Evolutionary conservation across 306 rosid species (phyloP).

Genomic region (Parietaria judaica): DNA sequence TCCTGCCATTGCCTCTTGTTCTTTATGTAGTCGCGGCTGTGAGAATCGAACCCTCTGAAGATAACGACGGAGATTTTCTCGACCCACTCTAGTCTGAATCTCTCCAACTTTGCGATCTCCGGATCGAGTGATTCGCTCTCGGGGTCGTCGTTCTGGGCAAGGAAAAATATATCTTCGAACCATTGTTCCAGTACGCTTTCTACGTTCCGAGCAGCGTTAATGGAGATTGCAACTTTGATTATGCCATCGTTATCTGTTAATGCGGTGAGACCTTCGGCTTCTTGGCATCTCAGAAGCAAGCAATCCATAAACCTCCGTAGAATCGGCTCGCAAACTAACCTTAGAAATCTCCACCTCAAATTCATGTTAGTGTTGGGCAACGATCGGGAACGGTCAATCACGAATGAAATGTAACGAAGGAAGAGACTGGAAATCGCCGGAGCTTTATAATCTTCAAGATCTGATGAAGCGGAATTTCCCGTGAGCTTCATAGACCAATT

Average conservation of each 20-base stretch:
- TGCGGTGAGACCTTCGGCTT: slow-evolving; percentile 96
- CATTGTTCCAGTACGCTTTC: slow-evolving; percentile 73
- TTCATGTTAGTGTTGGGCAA: slow-evolving; percentile 36
- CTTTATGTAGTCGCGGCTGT: slow-evolving; percentile 61
- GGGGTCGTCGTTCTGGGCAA: slow-evolving; percentile 27
- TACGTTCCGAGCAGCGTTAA: slow-evolving; percentile 69
- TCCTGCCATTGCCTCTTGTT: slow-evolving; percentile 89
- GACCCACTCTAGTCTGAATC: slow-evolving; percentile 64
- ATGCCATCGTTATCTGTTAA: slow-evolving; percentile 72
- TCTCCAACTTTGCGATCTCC: slow-evolving; percentile 58
- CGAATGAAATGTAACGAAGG: slow-evolving; percentile 50
- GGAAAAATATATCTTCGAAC: slow-evolving; percentile 78
- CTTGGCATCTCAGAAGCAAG: slow-evolving; percentile 77
- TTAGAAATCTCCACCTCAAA: slow-evolving; percentile 72
- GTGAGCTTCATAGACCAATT: slow-evolving; percentile 70
- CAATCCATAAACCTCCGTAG: slow-evolving; percentile 44
- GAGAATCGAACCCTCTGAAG: slow-evolving; percentile 81
- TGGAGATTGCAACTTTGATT: slow-evolving; percentile 63
- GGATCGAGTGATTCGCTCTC: slow-evolving; percentile 36
- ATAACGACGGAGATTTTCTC: slow-evolving; percentile 64
- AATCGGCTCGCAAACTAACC: slow-evolving; percentile 53
- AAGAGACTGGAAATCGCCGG: slow-evolving; percentile 57
- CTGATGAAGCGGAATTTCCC: slow-evolving; percentile 36
- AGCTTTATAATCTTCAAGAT: slow-evolving; percentile 64
- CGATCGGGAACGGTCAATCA: slow-evolving; percentile 65